Percentiles rank a stretch among this genome's conserved stretches.
Conservation (phyloP, 148 eudicot species). For the Rhododendron ferrugineum region DNA sequence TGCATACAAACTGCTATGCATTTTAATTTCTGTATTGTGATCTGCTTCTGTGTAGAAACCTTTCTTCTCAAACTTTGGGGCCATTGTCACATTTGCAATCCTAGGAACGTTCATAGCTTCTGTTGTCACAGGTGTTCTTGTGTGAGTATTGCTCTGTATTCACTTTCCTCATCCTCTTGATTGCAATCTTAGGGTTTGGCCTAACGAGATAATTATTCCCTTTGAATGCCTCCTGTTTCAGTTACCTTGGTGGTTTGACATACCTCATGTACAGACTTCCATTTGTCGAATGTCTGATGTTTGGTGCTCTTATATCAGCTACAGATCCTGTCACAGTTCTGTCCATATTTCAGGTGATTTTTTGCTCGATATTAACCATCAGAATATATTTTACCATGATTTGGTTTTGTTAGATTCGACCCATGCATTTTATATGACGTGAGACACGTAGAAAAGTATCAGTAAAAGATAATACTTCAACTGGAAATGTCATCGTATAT, state of each 20-base stretch:
- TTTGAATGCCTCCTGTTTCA: conserved; percentile 23
- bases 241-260: conserved; percentile 85
- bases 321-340: conserved; percentile 98
- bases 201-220: conserved; percentile 9
- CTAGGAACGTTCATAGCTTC: conserved; percentile 90
- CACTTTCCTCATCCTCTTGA: neutral
- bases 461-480: neutral
- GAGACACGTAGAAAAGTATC: neutral
- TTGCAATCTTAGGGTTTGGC: neutral
- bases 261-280: conserved; percentile 85
- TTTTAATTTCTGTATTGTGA: neutral
- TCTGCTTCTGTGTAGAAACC: conserved; percentile 62
- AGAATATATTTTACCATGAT: neutral
- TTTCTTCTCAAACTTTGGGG: conserved; percentile 97
- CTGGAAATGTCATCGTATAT: neutral
- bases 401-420: neutral
- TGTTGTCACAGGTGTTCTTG: conserved; percentile 77
- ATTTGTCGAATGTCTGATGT: conserved; percentile 92
- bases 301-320: conserved; percentile 97
- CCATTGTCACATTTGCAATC: conserved; percentile 86
- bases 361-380: neutral
- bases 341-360: conserved; percentile 85
- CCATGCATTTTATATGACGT: no score
- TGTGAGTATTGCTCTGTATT: conserved; percentile 51
- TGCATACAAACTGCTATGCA: neutral